phyloP scores from a whole-genome alignment of 2,329 filamentous ascomycete species.

The Pseudogymnoascus sp. region DNA sequence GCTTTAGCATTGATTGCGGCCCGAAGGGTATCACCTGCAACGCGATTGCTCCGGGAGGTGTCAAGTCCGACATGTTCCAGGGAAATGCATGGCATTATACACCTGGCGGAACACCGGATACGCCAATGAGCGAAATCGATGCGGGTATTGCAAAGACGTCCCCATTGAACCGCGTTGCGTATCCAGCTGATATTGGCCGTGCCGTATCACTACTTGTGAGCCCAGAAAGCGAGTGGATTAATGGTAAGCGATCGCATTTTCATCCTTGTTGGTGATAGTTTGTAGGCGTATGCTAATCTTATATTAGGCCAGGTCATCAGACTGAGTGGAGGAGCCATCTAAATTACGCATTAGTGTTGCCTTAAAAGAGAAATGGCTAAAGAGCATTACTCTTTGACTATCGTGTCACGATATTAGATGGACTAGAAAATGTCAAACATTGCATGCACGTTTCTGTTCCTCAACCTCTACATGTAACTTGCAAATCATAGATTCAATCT shows the following conservation, averaged over 20 bases:
- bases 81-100: slow-evolving; percentile 52
- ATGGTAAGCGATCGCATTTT: slow-evolving; percentile 38
- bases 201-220: slow-evolving; percentile 48
- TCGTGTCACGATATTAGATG: not conserved
- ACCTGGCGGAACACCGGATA: slow-evolving; percentile 45
- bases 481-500: not conserved
- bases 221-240: slow-evolving; percentile 56
- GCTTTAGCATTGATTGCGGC: slow-evolving; percentile 58
- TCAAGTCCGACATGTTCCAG: slow-evolving; percentile 61
- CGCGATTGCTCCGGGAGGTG: slow-evolving; percentile 58
- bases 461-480: not conserved
- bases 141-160: slow-evolving; percentile 46
- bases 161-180: slow-evolving; percentile 51
- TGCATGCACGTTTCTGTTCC: not conserved
- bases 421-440: not conserved
- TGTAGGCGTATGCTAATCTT: slow-evolving; percentile 7
- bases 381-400: not conserved
- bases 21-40: slow-evolving; percentile 58
- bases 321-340: slow-evolving; percentile 19
- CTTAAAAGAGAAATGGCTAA: not conserved
- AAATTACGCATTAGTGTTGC: not conserved
- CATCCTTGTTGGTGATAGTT: not conserved
- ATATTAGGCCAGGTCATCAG: slow-evolving; percentile 21
- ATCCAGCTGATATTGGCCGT: slow-evolving; percentile 47
- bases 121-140: slow-evolving; percentile 46